Percentiles rank a stretch among this genome's conserved stretches.
These are phyloP conservation scores for Stereum hirsutum DNA, from an alignment of 1,284 basidiomycete species.

Conservation along the genomic window DNA sequence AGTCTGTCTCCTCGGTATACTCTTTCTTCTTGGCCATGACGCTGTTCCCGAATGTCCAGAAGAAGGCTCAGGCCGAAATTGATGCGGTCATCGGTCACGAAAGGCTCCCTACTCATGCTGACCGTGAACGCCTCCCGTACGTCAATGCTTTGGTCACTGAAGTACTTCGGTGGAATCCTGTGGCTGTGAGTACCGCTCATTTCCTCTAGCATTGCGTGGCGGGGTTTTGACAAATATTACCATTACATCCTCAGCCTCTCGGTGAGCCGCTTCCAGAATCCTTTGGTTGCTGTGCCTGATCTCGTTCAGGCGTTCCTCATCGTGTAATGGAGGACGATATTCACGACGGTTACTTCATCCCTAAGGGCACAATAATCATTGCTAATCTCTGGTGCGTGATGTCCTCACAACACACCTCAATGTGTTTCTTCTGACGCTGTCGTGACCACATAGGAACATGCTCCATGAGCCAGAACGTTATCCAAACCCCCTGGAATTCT, in stretches of 20 bases:
- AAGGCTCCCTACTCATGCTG: slow-evolving; percentile 19
- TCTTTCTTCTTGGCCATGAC: slow-evolving; percentile 23
- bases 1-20: slow-evolving; percentile 18
- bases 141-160: slow-evolving; percentile 21
- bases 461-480: slow-evolving; percentile 1
- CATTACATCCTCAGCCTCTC: not conserved
- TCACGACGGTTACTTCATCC: slow-evolving; percentile 19
- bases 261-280: not conserved
- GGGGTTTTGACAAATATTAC: not conserved
- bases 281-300: not conserved
- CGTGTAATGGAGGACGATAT: slow-evolving; percentile 19
- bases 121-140: slow-evolving; percentile 21
- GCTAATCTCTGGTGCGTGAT: slow-evolving; percentile 16
- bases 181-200: slow-evolving; percentile 15
- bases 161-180: slow-evolving; percentile 20
- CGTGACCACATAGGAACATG: not conserved
- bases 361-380: slow-evolving; percentile 20
- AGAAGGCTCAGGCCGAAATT: slow-evolving; percentile 22
- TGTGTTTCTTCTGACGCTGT: no score
- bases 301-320: slow-evolving; percentile 16
- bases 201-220: not conserved
- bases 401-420: not conserved
- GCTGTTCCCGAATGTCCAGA: slow-evolving; percentile 20
- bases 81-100: slow-evolving; percentile 19
- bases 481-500: slow-evolving; percentile 1